Percentiles rank a stretch among this genome's conserved stretches.
phyloP scores from a whole-genome alignment of 305 asterid genomes.

The Lippia alba region DNA sequence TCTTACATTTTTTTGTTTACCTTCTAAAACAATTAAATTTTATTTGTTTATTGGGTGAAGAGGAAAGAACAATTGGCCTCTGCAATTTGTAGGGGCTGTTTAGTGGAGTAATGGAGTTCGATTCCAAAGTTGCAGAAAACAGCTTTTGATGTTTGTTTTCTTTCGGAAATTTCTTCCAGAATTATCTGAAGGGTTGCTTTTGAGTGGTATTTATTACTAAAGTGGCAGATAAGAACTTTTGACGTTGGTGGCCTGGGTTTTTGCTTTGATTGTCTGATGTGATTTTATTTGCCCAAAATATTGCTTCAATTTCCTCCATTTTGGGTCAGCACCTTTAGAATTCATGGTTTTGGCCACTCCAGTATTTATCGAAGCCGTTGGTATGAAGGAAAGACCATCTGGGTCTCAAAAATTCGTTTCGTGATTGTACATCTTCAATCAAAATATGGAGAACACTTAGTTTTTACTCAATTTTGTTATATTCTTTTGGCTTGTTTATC shows the following conservation, averaged over 20 bases:
- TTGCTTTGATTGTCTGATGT: conserved; percentile 13
- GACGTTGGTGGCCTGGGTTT: not conserved
- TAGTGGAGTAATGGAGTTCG: conserved; percentile 7
- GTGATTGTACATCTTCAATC: conserved; percentile 5
- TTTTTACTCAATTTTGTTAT: not conserved
- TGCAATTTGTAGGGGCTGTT: not conserved
- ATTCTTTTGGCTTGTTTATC: not conserved
- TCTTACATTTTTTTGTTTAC: conserved; percentile 12
- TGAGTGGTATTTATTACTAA: not conserved
- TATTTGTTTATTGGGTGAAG: not conserved
- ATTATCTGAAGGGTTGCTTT: conserved; percentile 4
- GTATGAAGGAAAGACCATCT: not conserved
- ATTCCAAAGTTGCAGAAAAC: conserved; percentile 19
- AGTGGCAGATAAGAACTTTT: conserved; percentile 10
- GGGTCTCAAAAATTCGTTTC: conserved; percentile 1
- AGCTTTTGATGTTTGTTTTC: not conserved
- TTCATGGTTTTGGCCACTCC: conserved; percentile 4
- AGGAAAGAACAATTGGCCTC: not conserved
- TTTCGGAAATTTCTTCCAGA: not conserved
- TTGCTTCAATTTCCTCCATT: not conserved
- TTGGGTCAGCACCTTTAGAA: not conserved
- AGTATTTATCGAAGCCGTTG: conserved; percentile 14
- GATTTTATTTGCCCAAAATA: conserved; percentile 9
- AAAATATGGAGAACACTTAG: not conserved
- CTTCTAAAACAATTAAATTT: not conserved